Evolutionary conservation across 2,329 filamentous ascomycete species (phyloP).

Genomic region (Scedosporium apiospermum): DNA sequence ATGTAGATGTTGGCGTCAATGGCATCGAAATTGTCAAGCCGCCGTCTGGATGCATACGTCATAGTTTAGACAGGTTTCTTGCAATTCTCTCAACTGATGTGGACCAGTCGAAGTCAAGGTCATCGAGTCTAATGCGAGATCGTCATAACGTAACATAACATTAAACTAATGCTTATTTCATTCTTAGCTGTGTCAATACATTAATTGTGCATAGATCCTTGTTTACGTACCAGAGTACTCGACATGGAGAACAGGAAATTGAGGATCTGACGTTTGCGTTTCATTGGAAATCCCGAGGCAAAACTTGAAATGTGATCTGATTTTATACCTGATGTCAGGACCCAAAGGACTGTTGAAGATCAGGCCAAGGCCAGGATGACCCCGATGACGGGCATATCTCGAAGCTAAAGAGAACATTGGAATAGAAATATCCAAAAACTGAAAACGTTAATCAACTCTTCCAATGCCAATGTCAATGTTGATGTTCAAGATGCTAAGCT

Average conservation of each 20-base stretch:
- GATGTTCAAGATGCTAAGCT: no score
- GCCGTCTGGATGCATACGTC: neutral
- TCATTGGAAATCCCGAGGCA: neutral
- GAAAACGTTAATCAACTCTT: no score
- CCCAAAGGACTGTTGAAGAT: neutral
- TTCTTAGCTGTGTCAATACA: no score
- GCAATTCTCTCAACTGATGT: neutral
- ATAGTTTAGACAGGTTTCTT: neutral
- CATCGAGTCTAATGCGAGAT: no score
- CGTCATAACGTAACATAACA: no score
- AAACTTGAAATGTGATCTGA: neutral
- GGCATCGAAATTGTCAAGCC: neutral
- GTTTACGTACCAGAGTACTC: neutral
- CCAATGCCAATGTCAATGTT: no score
- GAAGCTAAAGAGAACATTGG: neutral
- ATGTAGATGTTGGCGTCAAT: neutral
- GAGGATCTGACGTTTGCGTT: neutral
- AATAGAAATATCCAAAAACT: no score
- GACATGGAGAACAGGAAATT: neutral
- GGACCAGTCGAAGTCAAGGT: no score
- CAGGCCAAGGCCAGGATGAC: neutral
- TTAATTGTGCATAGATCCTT: neutral
- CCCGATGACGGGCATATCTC: neutral
- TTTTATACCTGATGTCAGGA: neutral
- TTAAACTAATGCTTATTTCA: no score